These are phyloP conservation scores for Fusarium lateritium DNA, from an alignment of 2,329 filamentous ascomycete species.

Conservation along the genomic window DNA sequence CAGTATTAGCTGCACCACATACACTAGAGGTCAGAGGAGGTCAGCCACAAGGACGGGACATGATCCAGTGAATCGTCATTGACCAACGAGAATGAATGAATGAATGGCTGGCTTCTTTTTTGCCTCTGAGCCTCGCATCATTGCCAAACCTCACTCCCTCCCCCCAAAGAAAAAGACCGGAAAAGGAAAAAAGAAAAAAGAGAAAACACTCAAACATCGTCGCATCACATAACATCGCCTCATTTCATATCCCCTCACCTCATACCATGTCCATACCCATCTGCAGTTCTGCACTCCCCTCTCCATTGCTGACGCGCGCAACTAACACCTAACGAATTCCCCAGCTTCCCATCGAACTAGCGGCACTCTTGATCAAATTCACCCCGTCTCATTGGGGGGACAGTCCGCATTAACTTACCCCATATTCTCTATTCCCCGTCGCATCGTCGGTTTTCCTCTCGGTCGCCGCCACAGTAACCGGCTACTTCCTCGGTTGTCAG, in stretches of 20 bases:
- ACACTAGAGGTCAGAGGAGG: slow-evolving; percentile 19
- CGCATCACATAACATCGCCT: slow-evolving; percentile 5
- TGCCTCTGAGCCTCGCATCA: neutral
- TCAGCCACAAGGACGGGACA: slow-evolving; percentile 38
- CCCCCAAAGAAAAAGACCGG: neutral
- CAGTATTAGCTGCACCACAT: slow-evolving; percentile 24
- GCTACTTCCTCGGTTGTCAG: slow-evolving; percentile 48
- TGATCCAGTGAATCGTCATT: slow-evolving; percentile 36
- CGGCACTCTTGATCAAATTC: slow-evolving; percentile 49
- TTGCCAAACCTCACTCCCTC: slow-evolving; percentile 18
- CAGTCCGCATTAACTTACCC: slow-evolving; percentile 35
- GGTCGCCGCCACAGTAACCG: slow-evolving; percentile 47
- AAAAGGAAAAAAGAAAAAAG: slow-evolving; percentile 17
- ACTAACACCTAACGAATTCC: slow-evolving; percentile 37
- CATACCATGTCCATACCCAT: slow-evolving; percentile 32
- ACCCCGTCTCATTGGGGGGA: slow-evolving; percentile 48
- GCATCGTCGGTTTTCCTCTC: slow-evolving; percentile 48
- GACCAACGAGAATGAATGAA: slow-evolving; percentile 35
- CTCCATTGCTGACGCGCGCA: slow-evolving; percentile 23
- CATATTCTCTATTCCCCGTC: slow-evolving; percentile 42
- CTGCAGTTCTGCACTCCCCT: slow-evolving; percentile 6
- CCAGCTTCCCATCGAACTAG: slow-evolving; percentile 45
- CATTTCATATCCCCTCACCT: slow-evolving; percentile 25
- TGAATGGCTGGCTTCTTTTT: neutral
- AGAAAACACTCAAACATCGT: slow-evolving; percentile 16